Conservation (phyloP, 2,329 filamentous ascomycete genomes). For the Metarhizium album region DNA sequence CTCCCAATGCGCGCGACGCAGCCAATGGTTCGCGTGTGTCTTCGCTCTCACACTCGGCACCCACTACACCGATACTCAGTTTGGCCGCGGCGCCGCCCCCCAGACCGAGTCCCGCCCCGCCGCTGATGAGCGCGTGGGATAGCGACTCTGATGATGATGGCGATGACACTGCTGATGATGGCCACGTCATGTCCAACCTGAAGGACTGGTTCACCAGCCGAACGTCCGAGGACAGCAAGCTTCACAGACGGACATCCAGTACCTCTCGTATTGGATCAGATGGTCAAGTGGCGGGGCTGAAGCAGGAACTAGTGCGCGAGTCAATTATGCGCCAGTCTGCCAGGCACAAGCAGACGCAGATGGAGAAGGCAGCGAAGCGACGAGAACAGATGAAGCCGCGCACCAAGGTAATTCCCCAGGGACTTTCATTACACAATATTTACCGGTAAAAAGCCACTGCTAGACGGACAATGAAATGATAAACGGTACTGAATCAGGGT, state of each 20-base stretch:
- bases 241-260: background rate
- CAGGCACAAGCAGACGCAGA: slow-evolving; percentile 1
- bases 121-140: slow-evolving; percentile 20
- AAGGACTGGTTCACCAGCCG: slow-evolving; percentile 9
- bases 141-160: slow-evolving; percentile 22
- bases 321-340: slow-evolving; percentile 1
- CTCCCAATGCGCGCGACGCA: background rate
- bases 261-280: slow-evolving; percentile 8
- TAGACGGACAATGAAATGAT: background rate
- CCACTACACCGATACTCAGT: background rate
- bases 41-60: background rate
- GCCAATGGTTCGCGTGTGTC: background rate
- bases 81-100: slow-evolving; percentile 4
- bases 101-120: slow-evolving; percentile 5
- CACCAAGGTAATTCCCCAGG: background rate
- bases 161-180: slow-evolving; percentile 15
- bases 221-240: slow-evolving; percentile 3
- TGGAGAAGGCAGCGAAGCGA: slow-evolving; percentile 5
- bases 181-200: slow-evolving; percentile 6
- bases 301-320: slow-evolving; percentile 14
- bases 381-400: background rate
- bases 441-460: background rate
- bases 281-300: slow-evolving; percentile 10
- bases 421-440: background rate
- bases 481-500: background rate